These are phyloP conservation scores for Jamesozyma piceae DNA, from an alignment of 805 yeast genomes.

Conservation along the genomic window DNA sequence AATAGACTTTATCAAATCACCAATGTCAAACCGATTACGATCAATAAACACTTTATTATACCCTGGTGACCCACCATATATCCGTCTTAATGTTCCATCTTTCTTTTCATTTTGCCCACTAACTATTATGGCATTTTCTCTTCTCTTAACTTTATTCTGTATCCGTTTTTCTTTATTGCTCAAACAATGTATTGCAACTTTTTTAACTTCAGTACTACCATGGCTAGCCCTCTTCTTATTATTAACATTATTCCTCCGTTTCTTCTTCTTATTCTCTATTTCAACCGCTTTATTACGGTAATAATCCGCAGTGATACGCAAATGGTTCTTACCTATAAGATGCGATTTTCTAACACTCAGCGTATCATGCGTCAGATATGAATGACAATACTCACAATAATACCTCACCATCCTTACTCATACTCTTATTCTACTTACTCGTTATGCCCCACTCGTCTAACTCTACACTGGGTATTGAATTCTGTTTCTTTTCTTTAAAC, in stretches of 20 bases:
- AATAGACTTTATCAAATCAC: constrained; percentile 16
- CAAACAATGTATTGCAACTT: constrained; percentile 6
- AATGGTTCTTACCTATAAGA: constrained; percentile 66
- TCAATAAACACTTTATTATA: constrained; percentile 23
- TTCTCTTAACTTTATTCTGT: constrained; percentile 13
- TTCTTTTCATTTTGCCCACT: neutral
- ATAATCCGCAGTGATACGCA: constrained; percentile 61
- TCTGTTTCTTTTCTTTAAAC: too few relatives aligned
- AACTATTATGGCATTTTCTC: neutral
- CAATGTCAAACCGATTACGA: constrained; percentile 22
- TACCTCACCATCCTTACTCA: constrained; percentile 47
- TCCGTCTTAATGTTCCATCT: neutral
- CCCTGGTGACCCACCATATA: constrained; percentile 28
- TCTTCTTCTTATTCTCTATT: neutral
- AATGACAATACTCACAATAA: constrained; percentile 78
- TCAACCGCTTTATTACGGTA: constrained; percentile 39
- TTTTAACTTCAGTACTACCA: neutral
- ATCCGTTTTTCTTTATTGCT: constrained; percentile 17
- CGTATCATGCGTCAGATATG: constrained; percentile 82
- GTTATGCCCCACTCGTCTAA: too few relatives aligned
- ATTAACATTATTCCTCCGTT: neutral
- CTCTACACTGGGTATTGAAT: too few relatives aligned
- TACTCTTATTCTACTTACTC: neutral
- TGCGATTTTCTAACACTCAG: constrained; percentile 77
- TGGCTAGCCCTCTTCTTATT: constrained; percentile 18